These are phyloP conservation scores for Ulota crispa DNA, from an alignment of 225 moss, liverwort and hornwort species.

Conservation along the genomic window DNA sequence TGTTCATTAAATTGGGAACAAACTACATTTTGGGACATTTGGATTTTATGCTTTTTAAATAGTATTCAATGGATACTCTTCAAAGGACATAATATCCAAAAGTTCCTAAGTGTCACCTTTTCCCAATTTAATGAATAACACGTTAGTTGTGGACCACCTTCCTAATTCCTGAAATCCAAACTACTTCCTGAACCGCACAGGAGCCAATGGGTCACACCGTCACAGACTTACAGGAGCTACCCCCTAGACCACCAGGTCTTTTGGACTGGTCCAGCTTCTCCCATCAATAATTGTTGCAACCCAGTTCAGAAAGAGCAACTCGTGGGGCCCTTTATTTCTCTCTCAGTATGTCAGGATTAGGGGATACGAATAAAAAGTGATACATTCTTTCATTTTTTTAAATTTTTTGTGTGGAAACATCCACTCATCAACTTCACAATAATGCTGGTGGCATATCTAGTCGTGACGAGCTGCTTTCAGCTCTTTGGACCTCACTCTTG, in stretches of 20 bases:
- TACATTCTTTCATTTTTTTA: no score
- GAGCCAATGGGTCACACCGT: background rate
- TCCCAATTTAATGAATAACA: no score
- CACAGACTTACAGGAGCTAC: background rate
- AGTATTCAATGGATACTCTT: no score
- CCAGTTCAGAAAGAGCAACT: background rate
- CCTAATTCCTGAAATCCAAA: background rate
- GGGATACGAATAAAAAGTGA: background rate
- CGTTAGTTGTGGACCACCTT: background rate
- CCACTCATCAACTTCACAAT: conserved; percentile 4
- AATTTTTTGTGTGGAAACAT: no score
- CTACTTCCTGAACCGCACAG: background rate
- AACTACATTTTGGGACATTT: no score
- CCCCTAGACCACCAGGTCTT: conserved; percentile 5
- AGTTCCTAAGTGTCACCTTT: no score
- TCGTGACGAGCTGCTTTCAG: background rate
- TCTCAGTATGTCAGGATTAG: background rate
- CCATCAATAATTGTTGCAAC: conserved; percentile 26
- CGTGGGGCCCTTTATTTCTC: background rate
- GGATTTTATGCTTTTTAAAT: no score
- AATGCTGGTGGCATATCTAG: background rate
- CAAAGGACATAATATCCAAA: no score
- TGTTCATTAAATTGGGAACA: no score
- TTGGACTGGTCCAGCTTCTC: background rate
- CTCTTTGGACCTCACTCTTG: no score